Evolutionary conservation across 805 yeast species (phyloP), one percentile per base, ranked within the genome.

Genomic region (Lachancea thermotolerans): DNA sequence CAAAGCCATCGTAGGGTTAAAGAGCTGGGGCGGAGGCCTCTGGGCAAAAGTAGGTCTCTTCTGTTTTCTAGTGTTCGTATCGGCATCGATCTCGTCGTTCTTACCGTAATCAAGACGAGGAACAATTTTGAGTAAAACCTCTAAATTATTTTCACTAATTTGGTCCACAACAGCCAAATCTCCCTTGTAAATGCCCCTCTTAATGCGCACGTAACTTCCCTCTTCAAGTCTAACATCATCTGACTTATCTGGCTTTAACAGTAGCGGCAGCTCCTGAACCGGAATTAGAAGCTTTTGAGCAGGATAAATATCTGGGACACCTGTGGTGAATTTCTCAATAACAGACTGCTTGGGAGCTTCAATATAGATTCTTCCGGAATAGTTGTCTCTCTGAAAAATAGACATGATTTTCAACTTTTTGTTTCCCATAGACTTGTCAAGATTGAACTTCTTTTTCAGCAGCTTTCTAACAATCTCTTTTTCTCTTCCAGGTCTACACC

Each of bases 321-420:
- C 98, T 39, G 80, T 79, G 48, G 91, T 75, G 14, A 96, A 96
- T 47, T 78, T 81, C 59, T 84, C 86, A 35, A 91, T 95, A 17
- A 96, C 96, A 49, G 93, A 88, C 51, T 90, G 84, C 62, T 85
- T 85, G 49, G 91, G 83, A 14, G 99, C 98, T 68, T 93, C 99
- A 50, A 93, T 77, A 65, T 93, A 93, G 42, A 93, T 78, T 62
- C 95, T 88, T 21, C 98, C 98, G 31, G 81, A 75, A 66, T 90
- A 91, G 36, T 86, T 81, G 58, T 93, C 97, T 68, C 99, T 78
- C 68, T 93, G 97, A 71, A 93, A 93, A 30, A 85, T 95, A 15
- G 96, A 84, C 62, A 76, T 76, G 45, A 93, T 88, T 48, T 85
- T 91, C 52, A 89, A 75, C n/a, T 95, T 85, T 42, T 77, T 79